Conservation (phyloP, 805 yeast genomes). For the Zygotorulaspora sp. region DNA sequence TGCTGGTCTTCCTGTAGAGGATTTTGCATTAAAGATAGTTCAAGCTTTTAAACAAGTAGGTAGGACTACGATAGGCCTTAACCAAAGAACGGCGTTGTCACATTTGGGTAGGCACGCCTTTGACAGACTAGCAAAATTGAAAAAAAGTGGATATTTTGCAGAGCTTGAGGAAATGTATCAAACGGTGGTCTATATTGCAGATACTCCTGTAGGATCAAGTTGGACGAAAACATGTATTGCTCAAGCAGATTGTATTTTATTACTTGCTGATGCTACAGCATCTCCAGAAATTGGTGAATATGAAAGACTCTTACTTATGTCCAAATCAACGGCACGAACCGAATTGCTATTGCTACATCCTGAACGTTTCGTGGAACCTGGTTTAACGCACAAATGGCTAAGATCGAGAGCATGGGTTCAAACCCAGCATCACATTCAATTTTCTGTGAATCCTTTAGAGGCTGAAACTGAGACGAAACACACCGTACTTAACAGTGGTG, state of each 20-base stretch:
- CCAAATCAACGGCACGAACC: constrained; percentile 79
- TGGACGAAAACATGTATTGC: constrained; percentile 93
- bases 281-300: constrained; percentile 78
- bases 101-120: constrained; percentile 91
- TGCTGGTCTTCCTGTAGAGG: constrained; percentile 77
- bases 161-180: constrained; percentile 86
- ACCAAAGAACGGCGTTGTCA: constrained; percentile 72
- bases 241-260: constrained; percentile 90
- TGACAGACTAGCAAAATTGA: constrained; percentile 78
- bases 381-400: constrained; percentile 80
- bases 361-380: constrained; percentile 77
- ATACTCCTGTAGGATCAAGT: constrained; percentile 70
- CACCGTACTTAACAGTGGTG: constrained; percentile 16
- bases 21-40: constrained; percentile 71
- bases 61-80: constrained; percentile 68
- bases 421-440: constrained; percentile 87
- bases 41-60: constrained; percentile 71
- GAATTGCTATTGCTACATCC: constrained; percentile 83
- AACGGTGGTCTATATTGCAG: constrained; percentile 85
- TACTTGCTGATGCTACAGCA: constrained; percentile 78
- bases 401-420: constrained; percentile 86
- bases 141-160: constrained; percentile 83
- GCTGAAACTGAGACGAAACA: constrained; percentile 21
- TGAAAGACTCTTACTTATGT: constrained; percentile 68
- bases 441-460: constrained; percentile 33